Conservation (phyloP, 768 basidiomycete genomes). For the Russula dissimulans region DNA sequence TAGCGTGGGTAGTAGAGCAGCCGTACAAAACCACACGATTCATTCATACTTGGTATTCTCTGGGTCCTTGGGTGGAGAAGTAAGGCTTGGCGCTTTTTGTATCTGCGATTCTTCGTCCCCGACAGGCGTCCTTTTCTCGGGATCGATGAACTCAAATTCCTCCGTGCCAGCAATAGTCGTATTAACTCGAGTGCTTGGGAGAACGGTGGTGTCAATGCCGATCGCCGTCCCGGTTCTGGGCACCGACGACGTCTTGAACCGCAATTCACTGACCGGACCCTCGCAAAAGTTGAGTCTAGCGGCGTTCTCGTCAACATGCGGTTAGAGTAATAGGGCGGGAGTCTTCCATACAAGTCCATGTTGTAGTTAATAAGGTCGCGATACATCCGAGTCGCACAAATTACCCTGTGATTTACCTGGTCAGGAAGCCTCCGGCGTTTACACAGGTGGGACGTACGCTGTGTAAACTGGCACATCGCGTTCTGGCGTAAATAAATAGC, state of each 20-base stretch:
- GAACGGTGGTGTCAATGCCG: not conserved
- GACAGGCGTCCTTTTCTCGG: not conserved
- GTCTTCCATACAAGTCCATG: not conserved
- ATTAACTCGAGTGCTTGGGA: not conserved
- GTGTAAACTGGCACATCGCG: not conserved
- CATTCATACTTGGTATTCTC: no score
- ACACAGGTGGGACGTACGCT: not conserved
- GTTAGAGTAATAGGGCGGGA: not conserved
- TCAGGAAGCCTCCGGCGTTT: not conserved
- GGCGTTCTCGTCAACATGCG: not conserved
- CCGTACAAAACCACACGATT: no score
- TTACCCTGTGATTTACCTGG: not conserved
- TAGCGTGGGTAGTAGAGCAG: no score
- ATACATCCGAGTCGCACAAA: constrained; percentile 11
- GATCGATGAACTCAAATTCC: not conserved
- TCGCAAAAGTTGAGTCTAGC: not conserved
- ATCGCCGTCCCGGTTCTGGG: not conserved
- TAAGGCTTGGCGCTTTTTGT: not conserved
- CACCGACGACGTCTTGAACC: not conserved
- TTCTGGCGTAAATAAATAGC: not conserved
- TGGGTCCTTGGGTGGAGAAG: not conserved
- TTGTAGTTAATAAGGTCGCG: not conserved
- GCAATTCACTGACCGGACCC: not conserved
- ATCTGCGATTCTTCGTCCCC: not conserved
- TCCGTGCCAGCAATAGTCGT: not conserved